Evolutionary conservation across 768 basidiomycete species (phyloP).

Genomic region (Kwoniella sp.): DNA sequence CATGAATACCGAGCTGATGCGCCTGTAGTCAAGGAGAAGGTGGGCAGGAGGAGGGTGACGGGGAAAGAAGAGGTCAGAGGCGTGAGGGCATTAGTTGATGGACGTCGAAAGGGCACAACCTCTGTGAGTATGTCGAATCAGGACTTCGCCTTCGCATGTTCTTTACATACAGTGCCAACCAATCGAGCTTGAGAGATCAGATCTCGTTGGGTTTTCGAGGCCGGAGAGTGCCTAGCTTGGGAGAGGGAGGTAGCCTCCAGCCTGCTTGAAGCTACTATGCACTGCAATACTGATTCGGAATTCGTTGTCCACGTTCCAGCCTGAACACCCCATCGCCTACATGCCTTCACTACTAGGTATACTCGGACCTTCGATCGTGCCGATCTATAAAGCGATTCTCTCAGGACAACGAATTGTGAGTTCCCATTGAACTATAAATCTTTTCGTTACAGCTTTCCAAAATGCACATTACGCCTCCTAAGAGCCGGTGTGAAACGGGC

Average conservation of each 20-base stretch:
- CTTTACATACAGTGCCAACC: no score
- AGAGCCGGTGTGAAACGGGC: no score
- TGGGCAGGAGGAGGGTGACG: not conserved
- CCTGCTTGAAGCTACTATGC: no score
- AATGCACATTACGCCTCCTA: not conserved
- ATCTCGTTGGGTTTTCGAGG: no score
- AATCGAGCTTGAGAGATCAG: no score
- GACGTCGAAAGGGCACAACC: not conserved
- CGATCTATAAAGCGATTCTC: constrained; percentile 47
- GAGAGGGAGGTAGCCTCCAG: no score
- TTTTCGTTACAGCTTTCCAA: not conserved
- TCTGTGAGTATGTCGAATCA: constrained; percentile 1
- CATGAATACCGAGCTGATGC: constrained; percentile 18
- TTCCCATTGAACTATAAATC: not conserved
- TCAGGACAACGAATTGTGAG: constrained; percentile 47
- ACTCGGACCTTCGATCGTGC: constrained; percentile 45
- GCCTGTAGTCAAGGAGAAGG: not conserved
- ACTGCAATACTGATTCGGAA: no score
- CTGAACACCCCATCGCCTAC: constrained; percentile 43
- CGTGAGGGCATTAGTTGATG: constrained; percentile 16
- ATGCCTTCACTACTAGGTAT: constrained; percentile 37
- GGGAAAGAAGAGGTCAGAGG: constrained; percentile 7
- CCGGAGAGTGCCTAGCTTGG: no score
- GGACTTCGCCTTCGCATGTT: not conserved
- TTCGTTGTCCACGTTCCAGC: no score